phyloP scores from a whole-genome alignment of 768 basidiomycete species.

The Mycena venus region DNA sequence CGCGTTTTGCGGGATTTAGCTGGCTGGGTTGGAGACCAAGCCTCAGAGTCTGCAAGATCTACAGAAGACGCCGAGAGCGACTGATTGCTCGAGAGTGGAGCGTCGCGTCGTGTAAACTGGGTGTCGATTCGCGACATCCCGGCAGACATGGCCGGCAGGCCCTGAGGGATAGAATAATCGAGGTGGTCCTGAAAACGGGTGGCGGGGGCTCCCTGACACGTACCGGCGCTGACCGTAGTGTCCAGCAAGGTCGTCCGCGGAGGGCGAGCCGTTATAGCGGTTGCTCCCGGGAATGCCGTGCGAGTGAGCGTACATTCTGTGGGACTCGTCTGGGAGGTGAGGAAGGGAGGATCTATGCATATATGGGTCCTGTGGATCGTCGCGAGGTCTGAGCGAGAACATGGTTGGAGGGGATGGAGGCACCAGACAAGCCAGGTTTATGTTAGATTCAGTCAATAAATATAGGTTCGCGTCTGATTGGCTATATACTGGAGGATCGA shows the following conservation, averaged over 20 bases:
- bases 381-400: constrained; percentile 17
- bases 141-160: constrained; percentile 11
- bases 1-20: constrained; percentile 56
- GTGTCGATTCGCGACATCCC: constrained; percentile 31
- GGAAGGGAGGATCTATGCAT: not conserved
- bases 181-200: constrained; percentile 23
- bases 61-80: constrained; percentile 28
- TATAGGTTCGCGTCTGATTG: not conserved
- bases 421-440: not conserved
- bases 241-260: constrained; percentile 4
- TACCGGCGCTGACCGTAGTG: constrained; percentile 20
- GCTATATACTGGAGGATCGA: constrained; percentile 13
- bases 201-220: constrained; percentile 1
- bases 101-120: constrained; percentile 27
- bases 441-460: not conserved
- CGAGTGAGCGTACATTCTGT: constrained; percentile 7
- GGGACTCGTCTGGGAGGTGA: constrained; percentile 20
- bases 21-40: constrained; percentile 27
- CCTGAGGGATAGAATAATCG: constrained; percentile 26
- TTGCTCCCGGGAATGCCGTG: constrained; percentile 2
- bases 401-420: not conserved
- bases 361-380: constrained; percentile 19
- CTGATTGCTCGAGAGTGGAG: not conserved
- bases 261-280: not conserved
- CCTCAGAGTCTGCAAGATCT: constrained; percentile 27